Evolutionary conservation across 768 basidiomycete genomes (phyloP).

Genomic region (Gloeostereum incarnatum): DNA sequence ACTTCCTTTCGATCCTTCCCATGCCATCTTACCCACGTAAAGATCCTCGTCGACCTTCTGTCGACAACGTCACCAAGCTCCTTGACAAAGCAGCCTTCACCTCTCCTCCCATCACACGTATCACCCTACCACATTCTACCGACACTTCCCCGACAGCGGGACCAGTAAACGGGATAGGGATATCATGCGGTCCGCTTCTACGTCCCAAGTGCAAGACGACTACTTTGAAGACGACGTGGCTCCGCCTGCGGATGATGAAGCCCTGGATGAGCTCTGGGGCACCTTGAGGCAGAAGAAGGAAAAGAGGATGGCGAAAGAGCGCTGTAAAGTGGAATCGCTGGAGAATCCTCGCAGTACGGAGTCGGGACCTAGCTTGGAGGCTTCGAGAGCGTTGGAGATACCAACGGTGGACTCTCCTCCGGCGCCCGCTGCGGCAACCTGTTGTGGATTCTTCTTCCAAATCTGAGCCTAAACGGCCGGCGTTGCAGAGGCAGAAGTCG

Average conservation of each 20-base stretch:
- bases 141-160: not conserved
- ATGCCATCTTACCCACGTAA: constrained; percentile 7
- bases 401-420: not conserved
- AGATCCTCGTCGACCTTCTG: constrained; percentile 4
- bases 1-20: constrained; percentile 9
- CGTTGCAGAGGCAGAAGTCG: constrained; percentile 51
- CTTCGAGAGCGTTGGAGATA: not conserved
- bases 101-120: constrained; percentile 6
- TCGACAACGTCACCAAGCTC: constrained; percentile 2
- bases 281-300: constrained; percentile 58
- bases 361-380: constrained; percentile 1
- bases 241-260: constrained; percentile 27
- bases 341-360: constrained; percentile 18
- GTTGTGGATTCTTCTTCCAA: constrained; percentile 14
- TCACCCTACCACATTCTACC: constrained; percentile 9
- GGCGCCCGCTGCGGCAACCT: constrained; percentile 2
- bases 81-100: constrained; percentile 4
- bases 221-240: constrained; percentile 32
- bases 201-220: constrained; percentile 18
- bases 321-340: constrained; percentile 63
- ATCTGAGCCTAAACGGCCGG: constrained; percentile 19
- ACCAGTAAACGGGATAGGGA: constrained; percentile 4
- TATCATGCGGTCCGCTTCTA: constrained; percentile 19
- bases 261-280: constrained; percentile 57
- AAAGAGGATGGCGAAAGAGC: constrained; percentile 55